A percentile compares a stretch with the other conserved stretches of the same genome.
Evolutionary conservation across 345 rosid species (phyloP).

Genomic region (Boechera retrofracta): DNA sequence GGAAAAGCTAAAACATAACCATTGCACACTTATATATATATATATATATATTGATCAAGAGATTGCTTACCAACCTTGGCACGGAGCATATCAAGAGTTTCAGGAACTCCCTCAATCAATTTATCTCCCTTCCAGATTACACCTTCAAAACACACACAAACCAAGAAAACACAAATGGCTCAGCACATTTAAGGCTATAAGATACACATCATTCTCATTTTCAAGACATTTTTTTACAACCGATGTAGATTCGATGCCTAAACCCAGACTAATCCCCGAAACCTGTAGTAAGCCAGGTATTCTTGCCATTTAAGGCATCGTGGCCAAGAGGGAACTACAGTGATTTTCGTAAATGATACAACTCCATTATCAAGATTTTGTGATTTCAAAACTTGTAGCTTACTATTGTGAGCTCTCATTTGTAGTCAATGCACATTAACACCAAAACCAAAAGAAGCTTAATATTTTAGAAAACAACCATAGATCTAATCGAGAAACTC

Average conservation of each 20-base stretch:
- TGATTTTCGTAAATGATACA: too few relatives aligned
- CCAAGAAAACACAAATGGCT: neutral
- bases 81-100: conserved; percentile 94
- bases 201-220: neutral
- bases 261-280: too few relatives aligned
- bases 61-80: conserved; percentile 65
- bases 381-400: too few relatives aligned
- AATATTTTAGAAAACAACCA: neutral
- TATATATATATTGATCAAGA: neutral
- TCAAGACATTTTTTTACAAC: neutral
- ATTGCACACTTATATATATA: neutral
- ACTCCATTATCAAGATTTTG: too few relatives aligned
- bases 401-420: neutral
- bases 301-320: too few relatives aligned
- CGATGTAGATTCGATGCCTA: too few relatives aligned
- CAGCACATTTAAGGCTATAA: neutral
- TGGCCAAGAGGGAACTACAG: too few relatives aligned
- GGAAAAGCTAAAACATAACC: neutral
- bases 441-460: neutral
- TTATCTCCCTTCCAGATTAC: conserved; percentile 99
- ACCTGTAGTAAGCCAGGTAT: too few relatives aligned
- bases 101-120: conserved; percentile 91
- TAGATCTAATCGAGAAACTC: neutral
- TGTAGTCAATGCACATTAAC: neutral
- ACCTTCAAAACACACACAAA: conserved; percentile 54